Percentiles rank a stretch among this genome's conserved stretches.
These are phyloP conservation scores for Candida oleophila DNA, from an alignment of 805 yeast genomes.

Conservation along the genomic window DNA sequence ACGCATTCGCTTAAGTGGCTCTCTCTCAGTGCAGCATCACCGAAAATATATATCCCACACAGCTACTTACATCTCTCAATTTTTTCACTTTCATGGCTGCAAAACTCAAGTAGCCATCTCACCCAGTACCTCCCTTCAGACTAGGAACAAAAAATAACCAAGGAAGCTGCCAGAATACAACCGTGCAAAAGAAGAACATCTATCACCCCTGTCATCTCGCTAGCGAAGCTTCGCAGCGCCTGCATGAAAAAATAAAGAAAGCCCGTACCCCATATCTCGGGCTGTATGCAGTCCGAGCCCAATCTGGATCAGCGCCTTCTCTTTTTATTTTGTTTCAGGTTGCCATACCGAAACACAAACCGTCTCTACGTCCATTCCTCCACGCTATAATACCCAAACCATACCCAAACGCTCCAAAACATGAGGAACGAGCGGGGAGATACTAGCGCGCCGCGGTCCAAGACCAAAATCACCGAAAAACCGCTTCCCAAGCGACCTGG, in stretches of 20 bases:
- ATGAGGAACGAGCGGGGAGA: conserved; percentile 1
- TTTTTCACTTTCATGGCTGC: not conserved
- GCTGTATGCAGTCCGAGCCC: not conserved
- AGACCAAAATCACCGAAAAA: not conserved
- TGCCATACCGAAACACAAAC: not conserved
- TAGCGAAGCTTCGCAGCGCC: too few species aligned
- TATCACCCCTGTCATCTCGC: too few species aligned
- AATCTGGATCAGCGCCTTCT: not conserved
- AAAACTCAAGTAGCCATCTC: not conserved
- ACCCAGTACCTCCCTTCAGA: too few species aligned
- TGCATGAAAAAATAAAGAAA: too few species aligned
- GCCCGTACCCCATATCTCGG: not conserved
- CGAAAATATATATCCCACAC: not conserved
- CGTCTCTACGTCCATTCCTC: not conserved
- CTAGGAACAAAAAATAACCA: not conserved
- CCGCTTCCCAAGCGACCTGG: conserved; percentile 5
- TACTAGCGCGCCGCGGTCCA: not conserved
- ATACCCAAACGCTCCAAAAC: not conserved
- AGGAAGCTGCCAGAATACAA: not conserved
- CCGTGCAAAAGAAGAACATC: not conserved
- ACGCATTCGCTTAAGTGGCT: too few species aligned
- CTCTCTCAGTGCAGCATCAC: not conserved
- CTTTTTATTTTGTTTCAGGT: not conserved
- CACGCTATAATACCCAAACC: not conserved
- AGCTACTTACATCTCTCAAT: not conserved